Conservation (phyloP, 352 stramenopile genomes). For the Phytophthora pinifolia region DNA sequence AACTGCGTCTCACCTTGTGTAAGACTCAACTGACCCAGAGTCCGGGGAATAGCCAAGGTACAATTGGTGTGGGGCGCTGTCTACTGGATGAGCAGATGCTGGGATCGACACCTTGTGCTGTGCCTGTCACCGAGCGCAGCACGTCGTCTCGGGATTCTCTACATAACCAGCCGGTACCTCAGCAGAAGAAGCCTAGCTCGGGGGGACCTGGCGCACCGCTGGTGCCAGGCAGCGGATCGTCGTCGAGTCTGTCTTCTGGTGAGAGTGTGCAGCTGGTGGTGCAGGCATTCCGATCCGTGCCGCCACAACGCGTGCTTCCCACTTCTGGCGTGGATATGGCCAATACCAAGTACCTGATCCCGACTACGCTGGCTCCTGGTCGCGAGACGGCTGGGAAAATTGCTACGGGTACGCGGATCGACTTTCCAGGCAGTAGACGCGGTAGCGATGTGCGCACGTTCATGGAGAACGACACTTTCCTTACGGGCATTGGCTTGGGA, state of each 20-base stretch:
- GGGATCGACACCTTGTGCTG: slow-evolving; percentile 37
- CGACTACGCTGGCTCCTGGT: slow-evolving; percentile 49
- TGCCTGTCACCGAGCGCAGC: slow-evolving; percentile 45
- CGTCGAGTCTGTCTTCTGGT: slow-evolving; percentile 28
- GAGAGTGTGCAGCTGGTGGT: slow-evolving; percentile 53
- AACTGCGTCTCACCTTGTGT: slow-evolving; percentile 67
- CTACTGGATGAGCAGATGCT: slow-evolving; percentile 58
- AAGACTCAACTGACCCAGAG: slow-evolving; percentile 49
- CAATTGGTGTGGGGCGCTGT: slow-evolving; percentile 54
- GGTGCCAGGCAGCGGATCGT: slow-evolving; percentile 11
- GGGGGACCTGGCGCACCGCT: slow-evolving; percentile 6
- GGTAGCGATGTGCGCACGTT: slow-evolving; percentile 43
- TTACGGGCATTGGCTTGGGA: slow-evolving; percentile 36
- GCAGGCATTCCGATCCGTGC: slow-evolving; percentile 50
- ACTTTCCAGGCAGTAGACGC: slow-evolving; percentile 23
- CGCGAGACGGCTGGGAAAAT: slow-evolving; percentile 32
- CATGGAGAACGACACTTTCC: slow-evolving; percentile 69
- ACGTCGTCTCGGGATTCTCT: slow-evolving; percentile 45
- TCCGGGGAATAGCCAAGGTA: slow-evolving; percentile 41
- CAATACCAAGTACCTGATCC: slow-evolving; percentile 74
- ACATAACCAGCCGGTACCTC: slow-evolving; percentile 11
- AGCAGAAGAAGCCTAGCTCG: slow-evolving; percentile 11
- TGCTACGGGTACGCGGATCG: slow-evolving; percentile 10
- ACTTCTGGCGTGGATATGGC: slow-evolving; percentile 75
- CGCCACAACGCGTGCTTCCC: slow-evolving; percentile 49